Conservation (phyloP, 805 yeast species). For the Suhomyces tanzawaensis region DNA sequence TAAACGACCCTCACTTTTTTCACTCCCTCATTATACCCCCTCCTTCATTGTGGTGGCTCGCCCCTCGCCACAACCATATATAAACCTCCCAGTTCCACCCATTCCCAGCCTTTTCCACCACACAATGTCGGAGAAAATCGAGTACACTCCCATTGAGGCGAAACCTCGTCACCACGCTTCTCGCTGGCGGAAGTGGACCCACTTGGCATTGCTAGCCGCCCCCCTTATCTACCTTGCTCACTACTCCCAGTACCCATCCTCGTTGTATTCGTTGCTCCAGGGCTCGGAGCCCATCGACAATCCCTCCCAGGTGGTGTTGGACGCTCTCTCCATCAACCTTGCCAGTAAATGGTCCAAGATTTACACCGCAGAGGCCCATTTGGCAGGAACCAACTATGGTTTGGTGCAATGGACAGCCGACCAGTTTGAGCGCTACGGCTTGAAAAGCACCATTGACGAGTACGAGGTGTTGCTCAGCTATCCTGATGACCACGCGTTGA, state of each 20-base stretch:
- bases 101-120: no score
- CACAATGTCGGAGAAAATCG: background rate
- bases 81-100: no score
- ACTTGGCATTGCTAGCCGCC: no score
- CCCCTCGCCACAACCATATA: no score
- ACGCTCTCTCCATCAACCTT: constrained; percentile 32
- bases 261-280: no score
- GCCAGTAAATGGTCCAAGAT: constrained; percentile 44
- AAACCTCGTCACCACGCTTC: no score
- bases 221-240: no score
- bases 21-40: no score
- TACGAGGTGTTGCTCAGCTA: constrained; percentile 57
- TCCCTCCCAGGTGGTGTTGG: constrained; percentile 20
- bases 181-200: no score
- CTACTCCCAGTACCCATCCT: no score
- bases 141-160: background rate
- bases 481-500: constrained; percentile 47
- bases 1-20: no score
- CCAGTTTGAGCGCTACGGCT: constrained; percentile 51
- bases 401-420: constrained; percentile 50
- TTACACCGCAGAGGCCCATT: constrained; percentile 42
- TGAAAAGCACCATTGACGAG: constrained; percentile 43
- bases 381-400: constrained; percentile 45
- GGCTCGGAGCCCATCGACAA: background rate
- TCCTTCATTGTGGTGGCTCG: no score